Percentiles rank a stretch among this genome's conserved stretches.
Evolutionary conservation across 2,329 filamentous ascomycete genomes (phyloP).

Genomic region (Fusarium oligoseptatum): DNA sequence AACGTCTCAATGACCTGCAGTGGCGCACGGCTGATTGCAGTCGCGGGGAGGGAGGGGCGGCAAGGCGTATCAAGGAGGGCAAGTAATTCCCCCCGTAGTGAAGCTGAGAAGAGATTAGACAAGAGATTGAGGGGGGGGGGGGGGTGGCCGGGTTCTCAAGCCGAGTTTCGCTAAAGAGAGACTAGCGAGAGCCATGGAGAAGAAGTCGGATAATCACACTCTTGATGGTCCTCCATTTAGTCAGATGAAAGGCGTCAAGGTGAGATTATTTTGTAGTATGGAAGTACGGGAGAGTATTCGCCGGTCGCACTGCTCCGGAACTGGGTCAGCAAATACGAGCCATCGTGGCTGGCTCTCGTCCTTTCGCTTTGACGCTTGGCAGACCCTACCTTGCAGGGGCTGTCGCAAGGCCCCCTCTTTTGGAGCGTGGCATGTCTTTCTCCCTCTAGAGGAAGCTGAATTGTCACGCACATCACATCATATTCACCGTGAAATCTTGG

Average conservation of each 20-base stretch:
- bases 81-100: neutral
- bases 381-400: slow-evolving; percentile 1
- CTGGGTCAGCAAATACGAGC: slow-evolving; percentile 1
- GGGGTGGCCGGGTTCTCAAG: neutral
- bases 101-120: neutral
- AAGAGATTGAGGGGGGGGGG: neutral
- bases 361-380: slow-evolving; percentile 1
- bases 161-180: neutral
- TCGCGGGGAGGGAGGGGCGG: neutral
- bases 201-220: too few species aligned
- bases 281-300: neutral
- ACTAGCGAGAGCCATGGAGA: neutral
- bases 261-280: neutral
- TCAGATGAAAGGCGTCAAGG: neutral
- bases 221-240: too few species aligned
- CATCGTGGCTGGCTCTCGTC: neutral
- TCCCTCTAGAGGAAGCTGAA: neutral
- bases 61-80: neutral
- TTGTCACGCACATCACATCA: neutral
- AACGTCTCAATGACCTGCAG: neutral
- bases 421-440: neutral
- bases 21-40: neutral
- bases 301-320: neutral
- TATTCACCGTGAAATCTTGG: neutral
- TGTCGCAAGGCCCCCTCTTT: neutral